A percentile compares a stretch with the other conserved stretches of the same genome.
Conservation (phyloP, 805 yeast genomes). For the Wickerhamomyces alni region DNA sequence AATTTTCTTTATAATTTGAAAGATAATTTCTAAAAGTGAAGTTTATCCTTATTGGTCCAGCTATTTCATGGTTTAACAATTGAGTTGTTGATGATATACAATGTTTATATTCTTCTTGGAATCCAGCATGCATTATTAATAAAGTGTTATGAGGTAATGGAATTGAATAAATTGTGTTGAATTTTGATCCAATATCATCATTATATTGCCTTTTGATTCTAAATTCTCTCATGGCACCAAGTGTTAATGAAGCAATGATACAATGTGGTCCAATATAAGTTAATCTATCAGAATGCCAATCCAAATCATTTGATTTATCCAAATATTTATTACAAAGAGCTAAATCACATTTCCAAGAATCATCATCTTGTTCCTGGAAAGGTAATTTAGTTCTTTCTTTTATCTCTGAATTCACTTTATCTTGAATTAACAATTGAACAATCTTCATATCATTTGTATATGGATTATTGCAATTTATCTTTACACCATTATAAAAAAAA, state of each 20-base stretch:
- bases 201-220: slow-evolving; percentile 42
- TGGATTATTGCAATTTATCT: slow-evolving; percentile 19
- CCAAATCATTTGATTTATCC: slow-evolving; percentile 44
- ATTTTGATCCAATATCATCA: slow-evolving; percentile 24
- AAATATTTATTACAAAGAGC: slow-evolving; percentile 55
- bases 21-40: slow-evolving; percentile 59
- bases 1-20: slow-evolving; percentile 26
- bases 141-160: slow-evolving; percentile 69
- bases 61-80: slow-evolving; percentile 38
- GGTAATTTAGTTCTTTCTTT: slow-evolving; percentile 26
- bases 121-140: slow-evolving; percentile 70
- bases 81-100: slow-evolving; percentile 43
- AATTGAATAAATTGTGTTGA: slow-evolving; percentile 37
- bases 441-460: slow-evolving; percentile 36
- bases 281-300: slow-evolving; percentile 73
- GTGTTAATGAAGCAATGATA: slow-evolving; percentile 56
- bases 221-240: slow-evolving; percentile 69
- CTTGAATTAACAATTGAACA: slow-evolving; percentile 34
- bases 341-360: slow-evolving; percentile 45
- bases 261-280: slow-evolving; percentile 71
- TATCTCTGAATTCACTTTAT: slow-evolving; percentile 33
- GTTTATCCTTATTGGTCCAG: slow-evolving; percentile 51
- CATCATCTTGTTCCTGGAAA: slow-evolving; percentile 27
- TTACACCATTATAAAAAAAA: slow-evolving; percentile 38
- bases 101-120: slow-evolving; percentile 73